Base-by-base conservation (phyloP, 2,329 filamentous ascomycete species). In the Aspergillus chevalieri region DNA sequence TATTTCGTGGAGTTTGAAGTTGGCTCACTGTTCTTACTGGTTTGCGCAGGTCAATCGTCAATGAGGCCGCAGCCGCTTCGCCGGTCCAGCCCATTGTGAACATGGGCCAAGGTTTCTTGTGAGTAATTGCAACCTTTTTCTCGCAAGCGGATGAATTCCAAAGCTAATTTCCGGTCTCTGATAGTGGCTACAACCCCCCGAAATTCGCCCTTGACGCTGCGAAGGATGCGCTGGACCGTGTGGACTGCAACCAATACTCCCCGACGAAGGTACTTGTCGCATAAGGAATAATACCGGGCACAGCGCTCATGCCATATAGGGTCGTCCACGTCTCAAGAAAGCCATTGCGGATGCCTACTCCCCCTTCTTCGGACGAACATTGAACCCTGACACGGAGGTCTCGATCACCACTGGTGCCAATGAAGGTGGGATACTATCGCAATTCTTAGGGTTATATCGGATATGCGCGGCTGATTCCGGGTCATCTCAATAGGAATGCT, bases 241-340 rank as follows among this genome's bases (percentile, higher is more conserved):
- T 98, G 19, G 93, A 97, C 58, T 96, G 92, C 79, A 98, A 98
- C 71, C 93, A 98, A 77, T 98, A 98, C 78, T 92, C 90, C 19
- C 93, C 91, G 2, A 96, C 93, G 17, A 93, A 90, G 78, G 78
- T 80, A 69, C 44, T 36, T 39, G 24, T 15, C 28, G 36, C 26
- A 26, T 24, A 15, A 21, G 28, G 34, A 38, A 30, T 15, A 8
- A n/a, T 15, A 22, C 39, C n/a, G 4, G 12, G 9, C 34, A 17
- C n/a, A 38, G 7, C 9, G 28, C 51, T 56, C 21, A 56, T 26
- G 12, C n/a, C 47, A 10, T 33, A 39, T 52, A 81, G 75, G 93
- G 93, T 52, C 84, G 92, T 6, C 92, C 93, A 39, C 82, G 92
- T 48, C 78, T 98, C 64, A 92, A 86, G 78, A 89, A 97, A 76